Conservation (phyloP, 345 rosid genomes). For the Crucihimalaya himalaica region DNA sequence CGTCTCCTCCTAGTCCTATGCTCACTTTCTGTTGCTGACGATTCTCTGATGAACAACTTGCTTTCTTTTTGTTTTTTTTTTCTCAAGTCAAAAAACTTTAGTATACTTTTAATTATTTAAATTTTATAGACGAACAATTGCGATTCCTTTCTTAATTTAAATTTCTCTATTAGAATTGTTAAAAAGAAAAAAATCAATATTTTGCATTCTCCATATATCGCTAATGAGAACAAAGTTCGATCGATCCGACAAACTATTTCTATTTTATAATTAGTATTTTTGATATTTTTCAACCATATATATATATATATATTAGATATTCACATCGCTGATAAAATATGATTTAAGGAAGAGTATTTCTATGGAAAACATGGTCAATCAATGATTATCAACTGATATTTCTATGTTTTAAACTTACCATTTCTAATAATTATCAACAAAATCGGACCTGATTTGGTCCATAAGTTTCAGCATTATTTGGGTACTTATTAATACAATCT, state of each 20-base stretch:
- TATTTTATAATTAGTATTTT: no score
- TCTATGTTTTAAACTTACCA: no score
- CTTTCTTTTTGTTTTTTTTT: neutral
- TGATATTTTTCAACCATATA: no score
- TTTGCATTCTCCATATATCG: neutral
- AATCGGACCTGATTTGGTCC: no score
- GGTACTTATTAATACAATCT: neutral
- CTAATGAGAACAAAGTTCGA: neutral
- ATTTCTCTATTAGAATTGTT: no score
- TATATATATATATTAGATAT: no score
- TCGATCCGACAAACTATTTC: neutral
- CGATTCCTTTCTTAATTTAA: neutral
- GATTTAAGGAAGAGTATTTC: no score
- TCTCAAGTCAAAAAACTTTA: neutral
- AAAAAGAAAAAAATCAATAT: neutral
- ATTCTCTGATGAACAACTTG: slow-evolving; percentile 28
- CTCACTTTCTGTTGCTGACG: slow-evolving; percentile 31
- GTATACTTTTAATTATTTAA: neutral
- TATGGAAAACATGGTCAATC: no score
- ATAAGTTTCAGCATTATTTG: no score
- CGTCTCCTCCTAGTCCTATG: slow-evolving; percentile 7
- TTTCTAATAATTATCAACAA: no score
- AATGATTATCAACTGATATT: no score
- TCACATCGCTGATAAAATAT: no score
- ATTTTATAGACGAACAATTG: neutral